phyloP scores from a whole-genome alignment of 192 early-diverging fungal species.

The Endogone sp. region DNA sequence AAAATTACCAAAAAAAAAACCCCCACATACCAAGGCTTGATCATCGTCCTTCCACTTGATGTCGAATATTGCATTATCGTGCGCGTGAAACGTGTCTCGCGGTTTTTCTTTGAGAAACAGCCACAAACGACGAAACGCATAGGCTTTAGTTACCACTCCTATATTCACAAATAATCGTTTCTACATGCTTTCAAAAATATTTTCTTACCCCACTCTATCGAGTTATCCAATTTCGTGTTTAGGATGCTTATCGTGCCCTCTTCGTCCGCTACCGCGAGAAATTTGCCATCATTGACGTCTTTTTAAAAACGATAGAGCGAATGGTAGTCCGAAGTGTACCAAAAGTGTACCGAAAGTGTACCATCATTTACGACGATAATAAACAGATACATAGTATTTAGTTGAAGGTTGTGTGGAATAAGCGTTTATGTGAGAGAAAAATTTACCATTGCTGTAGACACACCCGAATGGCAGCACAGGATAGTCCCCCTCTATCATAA shows the following conservation, averaged over 20 bases:
- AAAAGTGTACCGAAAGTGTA: too few relatives aligned
- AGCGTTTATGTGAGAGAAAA: neutral
- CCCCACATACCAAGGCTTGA: conserved; percentile 47
- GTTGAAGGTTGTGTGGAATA: neutral
- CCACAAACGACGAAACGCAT: neutral
- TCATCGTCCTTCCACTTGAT: conserved; percentile 74
- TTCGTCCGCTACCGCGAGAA: conserved; percentile 67
- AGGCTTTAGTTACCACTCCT: too few relatives aligned
- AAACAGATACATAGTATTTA: too few relatives aligned
- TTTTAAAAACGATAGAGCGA: too few relatives aligned
- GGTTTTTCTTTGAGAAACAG: conserved; percentile 18
- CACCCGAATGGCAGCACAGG: neutral
- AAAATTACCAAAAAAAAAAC: too few relatives aligned
- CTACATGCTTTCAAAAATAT: too few relatives aligned
- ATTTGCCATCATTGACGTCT: conserved; percentile 48
- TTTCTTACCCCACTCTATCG: conserved; percentile 20
- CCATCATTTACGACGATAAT: too few relatives aligned
- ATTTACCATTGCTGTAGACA: neutral
- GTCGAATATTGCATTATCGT: conserved; percentile 82
- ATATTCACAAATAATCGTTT: too few relatives aligned
- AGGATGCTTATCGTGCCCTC: conserved; percentile 59
- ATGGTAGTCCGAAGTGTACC: too few relatives aligned
- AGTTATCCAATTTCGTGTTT: conserved; percentile 45
- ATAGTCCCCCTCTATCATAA: neutral
- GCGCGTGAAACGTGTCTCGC: conserved; percentile 47